Conservation (phyloP, 2,329 filamentous ascomycete genomes). For the Colletotrichum limetticola region DNA sequence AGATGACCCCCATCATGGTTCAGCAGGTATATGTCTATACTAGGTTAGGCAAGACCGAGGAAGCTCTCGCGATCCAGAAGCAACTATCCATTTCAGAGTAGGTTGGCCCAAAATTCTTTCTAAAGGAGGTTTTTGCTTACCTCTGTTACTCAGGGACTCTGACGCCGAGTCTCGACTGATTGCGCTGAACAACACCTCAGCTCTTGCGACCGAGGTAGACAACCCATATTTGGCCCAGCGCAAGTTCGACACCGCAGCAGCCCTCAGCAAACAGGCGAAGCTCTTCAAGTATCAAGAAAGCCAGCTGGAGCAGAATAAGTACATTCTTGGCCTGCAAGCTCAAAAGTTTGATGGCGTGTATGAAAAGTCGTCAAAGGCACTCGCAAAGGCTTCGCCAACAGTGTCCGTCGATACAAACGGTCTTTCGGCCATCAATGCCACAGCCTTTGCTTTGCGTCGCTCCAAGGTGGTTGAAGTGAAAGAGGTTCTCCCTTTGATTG, state of each 20-base stretch:
- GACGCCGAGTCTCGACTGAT: constrained; percentile 75
- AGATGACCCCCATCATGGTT: constrained; percentile 79
- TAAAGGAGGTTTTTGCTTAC: constrained; percentile 41
- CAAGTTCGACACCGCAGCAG: constrained; percentile 64
- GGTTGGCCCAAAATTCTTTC: constrained; percentile 41
- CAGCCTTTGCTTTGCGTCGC: constrained; percentile 62
- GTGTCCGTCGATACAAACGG: constrained; percentile 48
- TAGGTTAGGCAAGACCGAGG: constrained; percentile 71
- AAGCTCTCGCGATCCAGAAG: constrained; percentile 72
- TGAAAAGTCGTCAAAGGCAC: constrained; percentile 55
- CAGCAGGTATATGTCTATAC: constrained; percentile 81
- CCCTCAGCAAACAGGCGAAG: constrained; percentile 66
- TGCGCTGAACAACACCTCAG: constrained; percentile 71
- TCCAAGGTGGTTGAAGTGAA: constrained; percentile 75
- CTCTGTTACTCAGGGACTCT: constrained; percentile 61
- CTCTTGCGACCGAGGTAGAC: constrained; percentile 50
- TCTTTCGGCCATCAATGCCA: constrained; percentile 70
- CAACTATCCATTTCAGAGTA: constrained; percentile 72
- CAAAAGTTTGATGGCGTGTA: constrained; percentile 75
- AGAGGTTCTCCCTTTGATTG: constrained; percentile 74
- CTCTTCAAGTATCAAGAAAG: constrained; percentile 76
- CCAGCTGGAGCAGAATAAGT: constrained; percentile 68
- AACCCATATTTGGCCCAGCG: constrained; percentile 79
- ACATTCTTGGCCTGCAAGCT: constrained; percentile 72
- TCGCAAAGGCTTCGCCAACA: constrained; percentile 44